Evolutionary conservation across 306 rosid genomes (phyloP).

Genomic region (Prosopis cineraria): DNA sequence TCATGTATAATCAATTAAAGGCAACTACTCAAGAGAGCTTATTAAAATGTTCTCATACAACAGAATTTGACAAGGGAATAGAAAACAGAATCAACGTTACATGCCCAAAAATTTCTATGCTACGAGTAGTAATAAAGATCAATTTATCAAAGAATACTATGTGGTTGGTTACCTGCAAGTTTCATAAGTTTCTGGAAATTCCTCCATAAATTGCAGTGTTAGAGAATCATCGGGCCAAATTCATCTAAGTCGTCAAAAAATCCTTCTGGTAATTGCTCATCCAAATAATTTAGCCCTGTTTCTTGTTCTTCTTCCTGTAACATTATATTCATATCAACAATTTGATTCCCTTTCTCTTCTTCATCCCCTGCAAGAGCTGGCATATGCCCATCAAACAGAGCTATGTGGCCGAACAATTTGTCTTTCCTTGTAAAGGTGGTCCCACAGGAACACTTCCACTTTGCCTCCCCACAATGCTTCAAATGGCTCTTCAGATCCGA

Average conservation of each 20-base stretch:
- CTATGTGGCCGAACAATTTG: conserved; percentile 78
- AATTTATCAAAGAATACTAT: background rate
- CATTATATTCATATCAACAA: background rate
- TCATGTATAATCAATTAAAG: background rate
- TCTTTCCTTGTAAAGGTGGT: conserved; percentile 81
- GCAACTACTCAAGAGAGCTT: too few relatives aligned
- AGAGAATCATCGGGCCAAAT: conserved; percentile 46
- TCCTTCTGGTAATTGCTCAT: conserved; percentile 44
- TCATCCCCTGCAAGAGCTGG: conserved; percentile 62
- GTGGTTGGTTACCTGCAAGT: background rate
- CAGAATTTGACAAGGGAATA: background rate
- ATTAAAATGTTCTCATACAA: conserved; percentile 4
- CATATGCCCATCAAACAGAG: conserved; percentile 85
- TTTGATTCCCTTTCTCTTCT: conserved; percentile 39
- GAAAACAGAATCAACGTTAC: conserved; percentile 3
- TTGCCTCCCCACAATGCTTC: conserved; percentile 66
- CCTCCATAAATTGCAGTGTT: background rate
- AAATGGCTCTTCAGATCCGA: conserved; percentile 81
- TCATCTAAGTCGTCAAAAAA: conserved; percentile 49
- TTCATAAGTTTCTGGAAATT: background rate
- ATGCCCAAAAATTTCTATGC: background rate
- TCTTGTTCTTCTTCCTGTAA: background rate
- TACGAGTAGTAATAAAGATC: background rate
- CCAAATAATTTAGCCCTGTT: conserved; percentile 15
- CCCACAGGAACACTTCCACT: conserved; percentile 90